phyloP scores from a whole-genome alignment of 306 rosid species.

The Bauhinia variegata region DNA sequence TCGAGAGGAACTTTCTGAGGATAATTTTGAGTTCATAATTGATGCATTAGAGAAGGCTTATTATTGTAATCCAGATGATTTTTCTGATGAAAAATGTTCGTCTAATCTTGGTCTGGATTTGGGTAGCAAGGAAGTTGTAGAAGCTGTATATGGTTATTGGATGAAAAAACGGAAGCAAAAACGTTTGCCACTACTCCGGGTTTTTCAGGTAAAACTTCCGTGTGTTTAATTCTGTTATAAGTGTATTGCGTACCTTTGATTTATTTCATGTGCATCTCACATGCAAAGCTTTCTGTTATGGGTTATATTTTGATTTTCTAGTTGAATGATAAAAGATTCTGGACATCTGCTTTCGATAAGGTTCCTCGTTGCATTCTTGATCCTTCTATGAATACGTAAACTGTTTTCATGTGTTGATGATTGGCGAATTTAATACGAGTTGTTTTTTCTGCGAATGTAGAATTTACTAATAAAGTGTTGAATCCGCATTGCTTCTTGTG shows the following conservation, averaged over 20 bases:
- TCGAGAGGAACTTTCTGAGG: constrained; percentile 52
- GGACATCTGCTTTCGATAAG: neutral
- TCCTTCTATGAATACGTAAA: neutral
- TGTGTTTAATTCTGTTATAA: constrained; percentile 12
- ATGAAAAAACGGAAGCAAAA: constrained; percentile 69
- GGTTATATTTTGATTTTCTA: constrained; percentile 19
- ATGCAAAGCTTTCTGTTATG: neutral
- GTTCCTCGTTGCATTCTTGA: neutral
- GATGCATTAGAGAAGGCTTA: constrained; percentile 72
- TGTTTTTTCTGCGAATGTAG: neutral
- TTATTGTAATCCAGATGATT: constrained; percentile 51
- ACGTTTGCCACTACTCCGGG: constrained; percentile 47
- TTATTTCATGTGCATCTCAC: neutral
- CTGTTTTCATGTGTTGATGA: neutral
- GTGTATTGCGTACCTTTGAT: neutral
- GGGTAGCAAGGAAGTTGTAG: constrained; percentile 49
- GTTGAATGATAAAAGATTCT: neutral
- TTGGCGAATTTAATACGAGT: too few species aligned
- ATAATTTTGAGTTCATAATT: constrained; percentile 66
- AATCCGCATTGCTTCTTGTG: neutral
- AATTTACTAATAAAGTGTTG: neutral
- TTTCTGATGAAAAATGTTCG: constrained; percentile 50
- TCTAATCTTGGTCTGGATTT: constrained; percentile 48
- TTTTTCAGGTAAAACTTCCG: constrained; percentile 65
- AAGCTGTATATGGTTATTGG: constrained; percentile 68